Evolutionary conservation across 768 basidiomycete genomes (phyloP), one percentile per base, ranked within the genome.

Genomic region (Lepiota brunneoincarnata): DNA sequence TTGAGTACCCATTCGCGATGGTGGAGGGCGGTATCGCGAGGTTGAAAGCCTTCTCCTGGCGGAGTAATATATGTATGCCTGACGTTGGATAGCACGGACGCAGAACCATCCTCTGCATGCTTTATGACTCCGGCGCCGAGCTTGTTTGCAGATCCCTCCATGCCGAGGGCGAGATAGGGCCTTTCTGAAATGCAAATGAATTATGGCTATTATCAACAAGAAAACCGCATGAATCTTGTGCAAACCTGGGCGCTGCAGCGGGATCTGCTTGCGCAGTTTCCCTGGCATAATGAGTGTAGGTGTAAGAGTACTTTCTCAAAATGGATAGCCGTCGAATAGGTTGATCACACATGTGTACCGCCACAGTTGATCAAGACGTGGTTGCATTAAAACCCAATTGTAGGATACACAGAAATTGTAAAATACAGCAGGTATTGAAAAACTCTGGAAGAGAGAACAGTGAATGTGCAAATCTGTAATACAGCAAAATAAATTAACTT

Each of bases 51-150:
- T 73, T 98, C 93, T 2, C 97, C 97, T 2, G 96, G 93, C 4
- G 97, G 97, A 2, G 97, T 98, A 61, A 98, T 91, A 68, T 98
- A 98, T n/a, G 97, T 99, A 63, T 98, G 97, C 59, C 97, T 82
- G 58, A 98, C 77, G 63, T 99, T 99, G 20, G 93, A 90, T 5
- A 98, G 79, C 12, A 98, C 91, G 20, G 75, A 73, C 1, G 87
- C 82, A 28, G 84, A 81, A 20, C 87, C 86, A 67, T 92, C 80
- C 20, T 82, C 75, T 15, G 77, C 75, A 65, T 99, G 97, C 61
- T 82, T 82, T 69, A 98, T 91, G 45, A 98, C 76, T 9, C 97
- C 97, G 17, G 89, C 91, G 10, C 97, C 97, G 28, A 99, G 80
- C 69, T 99, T 99, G 74, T 99, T 99, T 40, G 97, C 97, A 15